Base-by-base conservation (phyloP, 116 monocot genomes). In the Trichopus zeylanicus region DNA sequence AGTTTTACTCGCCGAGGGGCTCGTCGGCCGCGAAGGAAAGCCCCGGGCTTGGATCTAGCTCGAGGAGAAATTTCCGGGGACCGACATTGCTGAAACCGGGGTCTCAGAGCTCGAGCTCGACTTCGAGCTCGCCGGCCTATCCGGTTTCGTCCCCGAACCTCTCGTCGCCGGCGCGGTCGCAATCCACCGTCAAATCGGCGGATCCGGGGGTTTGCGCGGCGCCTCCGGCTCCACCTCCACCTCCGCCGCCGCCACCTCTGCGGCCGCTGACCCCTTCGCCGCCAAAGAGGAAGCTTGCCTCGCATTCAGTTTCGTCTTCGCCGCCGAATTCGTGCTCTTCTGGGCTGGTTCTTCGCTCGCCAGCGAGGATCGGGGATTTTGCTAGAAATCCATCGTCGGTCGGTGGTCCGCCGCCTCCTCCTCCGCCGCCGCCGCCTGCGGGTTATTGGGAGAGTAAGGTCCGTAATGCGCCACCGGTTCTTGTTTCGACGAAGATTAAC, bases 1-100 rank as follows among this genome's bases (percentile, higher is more conserved):
- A 76, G 62, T 84, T 73, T 60, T 84, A 63, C 63, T 74, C 85
- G 0, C 80, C 77, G 6, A 55, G 48, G 15, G 69, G 39, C n/a
- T 78, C 81, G 1, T 59, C 67, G 23, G 57, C 20, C 27, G 54
- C 11, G 37, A 26, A 65, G 8, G 58, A 46, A 3, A 62, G 61
- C n/a, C 64, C 69, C 6, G 35, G 23, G 35, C 19, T 59, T 18
- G n/a, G n/a, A 37, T 19, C 19, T 23, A 56, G 46, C 35, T 69
- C 60, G 4, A 35, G 33, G 59, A 7, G 24, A 49, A 12, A 25
- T 10, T 30, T 48, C 47, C 26, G n/a, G 15, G 27, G 57, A 33
- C 11, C 42, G 7, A 21, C 54, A 29, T 23, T 52, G 57, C 69
- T 46, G n/a, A 75, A 57, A 53, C 59, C 62, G 3, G 62, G 55